These are phyloP conservation scores for Millerozyma miso DNA, from an alignment of 805 yeast species.

Conservation along the genomic window DNA sequence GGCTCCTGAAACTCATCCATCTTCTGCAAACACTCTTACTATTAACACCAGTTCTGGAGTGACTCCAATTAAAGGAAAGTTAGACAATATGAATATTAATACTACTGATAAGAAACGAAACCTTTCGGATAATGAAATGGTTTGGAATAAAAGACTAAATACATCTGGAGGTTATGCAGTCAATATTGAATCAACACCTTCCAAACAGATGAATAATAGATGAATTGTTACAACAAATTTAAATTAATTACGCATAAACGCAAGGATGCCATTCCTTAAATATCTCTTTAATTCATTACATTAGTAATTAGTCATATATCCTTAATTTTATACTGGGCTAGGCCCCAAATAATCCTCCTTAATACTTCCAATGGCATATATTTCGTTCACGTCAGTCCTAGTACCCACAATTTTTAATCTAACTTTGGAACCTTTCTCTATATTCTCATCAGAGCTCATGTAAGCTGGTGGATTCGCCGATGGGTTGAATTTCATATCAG, in stretches of 20 bases:
- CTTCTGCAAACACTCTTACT: not conserved
- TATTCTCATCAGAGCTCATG: conserved; percentile 89
- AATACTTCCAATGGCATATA: conserved; percentile 95
- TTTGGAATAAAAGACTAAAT: conserved; percentile 8
- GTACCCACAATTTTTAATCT: conserved; percentile 96
- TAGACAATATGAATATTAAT: conserved; percentile 15
- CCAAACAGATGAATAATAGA: not conserved
- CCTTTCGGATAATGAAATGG: conserved; percentile 4
- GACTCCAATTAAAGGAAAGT: conserved; percentile 18
- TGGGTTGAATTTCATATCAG: conserved; percentile 90
- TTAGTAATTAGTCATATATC: not conserved
- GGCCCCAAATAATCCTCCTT: conserved; percentile 98
- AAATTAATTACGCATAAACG: too few relatives aligned
- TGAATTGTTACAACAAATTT: not conserved
- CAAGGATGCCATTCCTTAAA: not conserved
- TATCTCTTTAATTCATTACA: not conserved
- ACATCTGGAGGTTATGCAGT: not conserved
- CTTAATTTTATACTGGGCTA: conserved; percentile 31
- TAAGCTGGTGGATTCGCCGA: conserved; percentile 98
- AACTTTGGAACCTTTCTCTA: conserved; percentile 89
- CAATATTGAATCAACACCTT: not conserved
- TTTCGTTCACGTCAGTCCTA: conserved; percentile 93
- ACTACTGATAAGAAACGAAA: conserved; percentile 8
- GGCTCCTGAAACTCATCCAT: conserved; percentile 4
- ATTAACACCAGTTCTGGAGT: conserved; percentile 1